Base-by-base conservation (phyloP, 208 protist species). In the Borovskyia barvae region DNA sequence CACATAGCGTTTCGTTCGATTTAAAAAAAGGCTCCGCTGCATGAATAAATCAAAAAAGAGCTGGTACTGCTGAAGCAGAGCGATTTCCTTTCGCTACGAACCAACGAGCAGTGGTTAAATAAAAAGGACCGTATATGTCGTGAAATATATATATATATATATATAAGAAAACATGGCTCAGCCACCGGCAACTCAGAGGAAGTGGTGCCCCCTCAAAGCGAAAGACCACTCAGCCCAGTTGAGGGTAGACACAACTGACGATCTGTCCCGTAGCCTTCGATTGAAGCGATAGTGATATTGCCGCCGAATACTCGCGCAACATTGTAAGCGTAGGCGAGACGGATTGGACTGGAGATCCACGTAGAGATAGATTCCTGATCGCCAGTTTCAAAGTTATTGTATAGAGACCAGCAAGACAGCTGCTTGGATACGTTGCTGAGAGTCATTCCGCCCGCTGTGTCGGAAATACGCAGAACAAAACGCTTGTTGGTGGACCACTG, bases 211-310 rank as follows among this genome's bases (percentile, higher is more conserved):
- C 4, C 7, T 72, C 43, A 73, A 12, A 80, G 49, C 17, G 40
- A 47, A 11, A 67, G n/a, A 11, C 63, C 63, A 5, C 32, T 40
- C 3, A 87, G 60, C 8, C 83, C 83, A 3, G 58, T 50, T 1
- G 76, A 72, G 2, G 83, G 83, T 2, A 87, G 29, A 47, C 81
- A 80, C 8, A 91, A 62, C 46, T 77, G 73, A 7, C 84, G 57
- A 40, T 91, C 84, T 1, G 80, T 87, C 5, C 84, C 84, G 59
- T 87, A 91, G 20, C 84, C 84, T 28, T 91, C 84, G 30, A 91
- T 77, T 0, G 84, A 85, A 3, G 75, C 66, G 0, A 82, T 48
- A 0, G 71, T 77, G 12, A 87, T 62, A 48, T 91, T 71, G 1
- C 84, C 84, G 19, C 77, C 77, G 50, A 91, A 63, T 20, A 72